A percentile compares a stretch with the other conserved stretches of the same genome.
Conservation (phyloP, 2,329 filamentous ascomycete species). For the Graphium sp. region DNA sequence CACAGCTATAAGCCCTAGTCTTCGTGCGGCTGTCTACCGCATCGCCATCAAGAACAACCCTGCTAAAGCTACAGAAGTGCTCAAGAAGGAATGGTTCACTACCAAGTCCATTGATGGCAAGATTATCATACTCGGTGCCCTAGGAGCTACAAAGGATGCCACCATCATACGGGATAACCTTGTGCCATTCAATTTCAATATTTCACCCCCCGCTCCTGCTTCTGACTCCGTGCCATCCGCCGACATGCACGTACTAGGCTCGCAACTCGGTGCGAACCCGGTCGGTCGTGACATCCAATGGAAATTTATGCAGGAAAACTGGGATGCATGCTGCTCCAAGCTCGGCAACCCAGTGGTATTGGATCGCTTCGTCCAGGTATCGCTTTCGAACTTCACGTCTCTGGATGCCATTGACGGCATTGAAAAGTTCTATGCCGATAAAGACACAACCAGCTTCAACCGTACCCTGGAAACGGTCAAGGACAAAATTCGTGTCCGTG, state of each 20-base stretch:
- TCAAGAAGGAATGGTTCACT: constrained; percentile 72
- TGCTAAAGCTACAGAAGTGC: constrained; percentile 48
- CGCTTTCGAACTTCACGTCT: constrained; percentile 65
- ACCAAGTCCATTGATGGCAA: constrained; percentile 83
- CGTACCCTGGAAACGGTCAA: constrained; percentile 71
- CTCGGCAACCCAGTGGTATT: constrained; percentile 74
- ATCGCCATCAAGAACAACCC: constrained; percentile 58
- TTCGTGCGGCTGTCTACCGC: constrained; percentile 67
- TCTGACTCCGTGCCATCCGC: constrained; percentile 58
- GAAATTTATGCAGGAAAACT: constrained; percentile 74
- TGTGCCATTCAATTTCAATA: constrained; percentile 65
- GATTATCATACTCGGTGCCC: constrained; percentile 61
- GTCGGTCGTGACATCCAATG: constrained; percentile 61
- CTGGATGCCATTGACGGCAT: constrained; percentile 58
- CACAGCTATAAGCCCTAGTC: constrained; percentile 60
- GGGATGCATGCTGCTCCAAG: constrained; percentile 54
- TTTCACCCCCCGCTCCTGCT: constrained; percentile 27
- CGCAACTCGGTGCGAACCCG: constrained; percentile 55
- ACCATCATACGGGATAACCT: constrained; percentile 50
- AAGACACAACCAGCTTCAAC: constrained; percentile 76
- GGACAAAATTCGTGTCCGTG: constrained; percentile 72
- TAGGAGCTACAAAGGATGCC: constrained; percentile 56
- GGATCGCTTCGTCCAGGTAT: constrained; percentile 72
- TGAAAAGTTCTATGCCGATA: constrained; percentile 65
- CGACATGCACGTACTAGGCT: constrained; percentile 74